A percentile compares a stretch with the other conserved stretches of the same genome.
Evolutionary conservation across 805 yeast species (phyloP).

Genomic region (Sugiyamaella valdiviana): DNA sequence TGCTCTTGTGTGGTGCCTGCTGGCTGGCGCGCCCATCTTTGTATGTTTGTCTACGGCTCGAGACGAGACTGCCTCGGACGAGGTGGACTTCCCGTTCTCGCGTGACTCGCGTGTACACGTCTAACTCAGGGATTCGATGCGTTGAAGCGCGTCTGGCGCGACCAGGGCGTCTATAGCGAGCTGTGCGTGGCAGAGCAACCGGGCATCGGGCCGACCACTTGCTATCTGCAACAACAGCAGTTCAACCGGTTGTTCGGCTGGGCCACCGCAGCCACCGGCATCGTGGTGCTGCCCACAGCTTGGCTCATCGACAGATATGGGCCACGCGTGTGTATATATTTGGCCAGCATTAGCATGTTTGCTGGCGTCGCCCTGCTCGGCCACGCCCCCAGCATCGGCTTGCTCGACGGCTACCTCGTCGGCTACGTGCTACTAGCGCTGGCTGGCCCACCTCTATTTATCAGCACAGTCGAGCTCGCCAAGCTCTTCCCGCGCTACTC

Average conservation of each 20-base stretch:
- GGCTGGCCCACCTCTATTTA: constrained; percentile 92
- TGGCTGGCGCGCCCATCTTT: constrained; percentile 85
- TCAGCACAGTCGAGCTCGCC: constrained; percentile 83
- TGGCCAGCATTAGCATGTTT: constrained; percentile 54
- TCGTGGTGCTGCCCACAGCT: constrained; percentile 78
- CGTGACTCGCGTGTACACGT: too few species aligned
- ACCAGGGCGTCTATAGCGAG: constrained; percentile 69
- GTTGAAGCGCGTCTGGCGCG: constrained; percentile 70
- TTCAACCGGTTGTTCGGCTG: constrained; percentile 77
- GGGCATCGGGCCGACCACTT: too few species aligned
- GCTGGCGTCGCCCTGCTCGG: constrained; percentile 49
- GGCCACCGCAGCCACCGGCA: constrained; percentile 82
- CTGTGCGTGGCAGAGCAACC: constrained; percentile 48
- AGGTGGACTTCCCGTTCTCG: too few species aligned
- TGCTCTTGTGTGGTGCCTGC: constrained; percentile 79
- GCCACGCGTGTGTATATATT: constrained; percentile 68
- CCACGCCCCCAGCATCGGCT: constrained; percentile 31
- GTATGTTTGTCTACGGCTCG: not conserved
- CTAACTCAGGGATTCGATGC: constrained; percentile 80
- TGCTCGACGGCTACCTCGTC: constrained; percentile 56
- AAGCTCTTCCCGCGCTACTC: constrained; percentile 78
- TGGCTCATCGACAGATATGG: constrained; percentile 71
- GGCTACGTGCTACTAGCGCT: constrained; percentile 77
- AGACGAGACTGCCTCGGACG: too few species aligned
- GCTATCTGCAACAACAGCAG: constrained; percentile 60